These are phyloP conservation scores for Penicillium canariense DNA, from an alignment of 495 filamentous ascomycete species.

Conservation along the genomic window DNA sequence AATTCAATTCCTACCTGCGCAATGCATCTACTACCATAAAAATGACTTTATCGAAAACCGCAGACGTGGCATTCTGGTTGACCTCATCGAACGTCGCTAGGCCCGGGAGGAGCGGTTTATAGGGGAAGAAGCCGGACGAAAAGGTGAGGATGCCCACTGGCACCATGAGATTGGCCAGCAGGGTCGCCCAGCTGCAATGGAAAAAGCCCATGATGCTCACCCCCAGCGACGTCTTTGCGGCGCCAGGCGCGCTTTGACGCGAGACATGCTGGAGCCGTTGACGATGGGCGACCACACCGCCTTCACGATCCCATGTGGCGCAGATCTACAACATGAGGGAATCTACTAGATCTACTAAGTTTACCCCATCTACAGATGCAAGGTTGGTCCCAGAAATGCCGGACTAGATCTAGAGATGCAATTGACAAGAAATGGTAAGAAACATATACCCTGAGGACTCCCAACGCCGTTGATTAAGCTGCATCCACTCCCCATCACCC, in stretches of 20 bases:
- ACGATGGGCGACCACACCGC: conserved; percentile 18
- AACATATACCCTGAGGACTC: conserved; percentile 12
- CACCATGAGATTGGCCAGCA: conserved; percentile 69
- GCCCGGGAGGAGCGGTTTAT: conserved; percentile 88
- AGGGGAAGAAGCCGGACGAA: conserved; percentile 93
- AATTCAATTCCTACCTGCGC: conserved; percentile 60
- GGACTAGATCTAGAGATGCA: conserved; percentile 2
- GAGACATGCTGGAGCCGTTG: too few relatives aligned
- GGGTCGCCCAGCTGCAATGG: conserved; percentile 23
- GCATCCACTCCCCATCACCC: conserved; percentile 6
- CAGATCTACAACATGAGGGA: not conserved
- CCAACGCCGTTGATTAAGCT: conserved; percentile 16
- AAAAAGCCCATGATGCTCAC: conserved; percentile 24
- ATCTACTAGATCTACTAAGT: not conserved
- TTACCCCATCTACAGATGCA: not conserved
- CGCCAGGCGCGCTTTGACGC: too few relatives aligned
- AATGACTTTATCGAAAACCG: conserved; percentile 82
- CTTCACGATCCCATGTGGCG: conserved; percentile 5
- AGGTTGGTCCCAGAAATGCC: too few relatives aligned
- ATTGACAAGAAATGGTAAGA: not conserved
- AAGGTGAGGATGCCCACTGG: conserved; percentile 77
- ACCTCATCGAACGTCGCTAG: conserved; percentile 61
- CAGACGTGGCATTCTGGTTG: conserved; percentile 39
- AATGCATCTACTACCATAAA: conserved; percentile 99
- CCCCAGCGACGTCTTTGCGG: not conserved